A percentile compares a stretch with the other conserved stretches of the same genome.
These are phyloP conservation scores for Noccaea caerulescens DNA, from an alignment of 345 rosid species.

Conservation along the genomic window DNA sequence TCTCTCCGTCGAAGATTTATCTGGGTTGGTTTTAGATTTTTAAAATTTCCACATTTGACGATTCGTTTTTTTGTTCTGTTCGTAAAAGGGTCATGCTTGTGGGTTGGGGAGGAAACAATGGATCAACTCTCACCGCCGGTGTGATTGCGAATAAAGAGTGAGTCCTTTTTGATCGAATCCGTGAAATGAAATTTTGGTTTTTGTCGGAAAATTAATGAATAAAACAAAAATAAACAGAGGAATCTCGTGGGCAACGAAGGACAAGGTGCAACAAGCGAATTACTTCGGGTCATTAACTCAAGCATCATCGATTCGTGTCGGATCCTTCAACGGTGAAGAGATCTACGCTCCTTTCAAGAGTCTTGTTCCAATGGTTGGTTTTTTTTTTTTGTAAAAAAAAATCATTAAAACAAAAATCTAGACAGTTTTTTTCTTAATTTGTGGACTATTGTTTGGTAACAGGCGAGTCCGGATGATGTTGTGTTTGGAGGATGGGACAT, in stretches of 20 bases:
- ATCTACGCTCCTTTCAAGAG: slow-evolving; percentile 99
- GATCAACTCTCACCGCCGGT: slow-evolving; percentile 86
- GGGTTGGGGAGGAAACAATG: slow-evolving; percentile 99
- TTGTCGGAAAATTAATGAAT: too few species aligned
- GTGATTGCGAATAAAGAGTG: slow-evolving; percentile 92
- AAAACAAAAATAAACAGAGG: slow-evolving; percentile 55
- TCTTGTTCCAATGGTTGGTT: slow-evolving; percentile 87
- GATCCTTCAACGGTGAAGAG: slow-evolving; percentile 98
- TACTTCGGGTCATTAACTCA: slow-evolving; percentile 96
- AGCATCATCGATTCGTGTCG: slow-evolving; percentile 86
- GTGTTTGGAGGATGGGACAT: slow-evolving; percentile 99
- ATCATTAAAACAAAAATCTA: background rate
- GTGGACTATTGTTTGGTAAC: background rate
- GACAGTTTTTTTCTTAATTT: background rate
- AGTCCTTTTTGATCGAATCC: slow-evolving; percentile 39
- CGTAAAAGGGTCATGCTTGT: slow-evolving; percentile 86
- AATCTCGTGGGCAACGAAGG: slow-evolving; percentile 99
- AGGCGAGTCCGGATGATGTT: slow-evolving; percentile 84
- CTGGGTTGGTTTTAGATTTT: background rate
- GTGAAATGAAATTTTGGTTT: slow-evolving; percentile 31
- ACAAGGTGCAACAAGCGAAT: slow-evolving; percentile 95
- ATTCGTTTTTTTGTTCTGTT: background rate
- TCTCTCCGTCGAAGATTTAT: slow-evolving; percentile 5
- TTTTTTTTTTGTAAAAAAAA: background rate
- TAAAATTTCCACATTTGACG: background rate